Evolutionary conservation across 805 yeast genomes (phyloP), one percentile per base, ranked within the genome.

Genomic region (Yamadazyma paraphyllophila): DNA sequence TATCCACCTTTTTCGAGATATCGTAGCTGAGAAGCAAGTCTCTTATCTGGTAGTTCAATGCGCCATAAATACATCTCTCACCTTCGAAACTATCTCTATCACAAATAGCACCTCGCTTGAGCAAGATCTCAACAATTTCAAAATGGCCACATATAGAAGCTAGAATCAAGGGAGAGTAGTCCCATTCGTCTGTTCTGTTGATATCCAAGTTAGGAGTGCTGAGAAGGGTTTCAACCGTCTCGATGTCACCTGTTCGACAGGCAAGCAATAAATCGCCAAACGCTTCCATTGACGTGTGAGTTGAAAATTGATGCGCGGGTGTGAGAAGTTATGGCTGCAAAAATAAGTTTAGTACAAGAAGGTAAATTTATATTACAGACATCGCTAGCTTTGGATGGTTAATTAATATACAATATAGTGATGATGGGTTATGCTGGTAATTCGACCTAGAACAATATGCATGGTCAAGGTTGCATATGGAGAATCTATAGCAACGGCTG

Each of bases 31-130:
- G 57, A 42, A 87, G 62, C 15, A 84, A 59, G 34, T 76, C 74
- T 38, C 90, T 63, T 24, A 87, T 87, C 3, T 68, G 60, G 57
- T 85, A 89, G 13, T 76, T 87, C 45, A 87, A 63, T 0, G 95
- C 94, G 2, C 91, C 94, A 56, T 87, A 85, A 2, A 86, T 72
- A 52, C 92, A 85, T 36, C 73, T 71, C 10, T 84, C 88, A 2
- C 95, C 94, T 60, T 85, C 87, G 56, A 81, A 81, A n/a, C 90
- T 82, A 58, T 86, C 92, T 56, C 88, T 73, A 60, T 85, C 91
- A 60, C 92, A 85, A 7, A 81, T 72, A 0, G 94, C 89, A 7
- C 96, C 96, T 35, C 71, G 50, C 37, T 77, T 72, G 8, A 87
- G 66, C 16, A 87, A 64, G 40, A 82, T 60, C 43, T 67, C 69